These are phyloP conservation scores for Tanacetum coccineum DNA, from an alignment of 129 eudicot species.

Conservation along the genomic window DNA sequence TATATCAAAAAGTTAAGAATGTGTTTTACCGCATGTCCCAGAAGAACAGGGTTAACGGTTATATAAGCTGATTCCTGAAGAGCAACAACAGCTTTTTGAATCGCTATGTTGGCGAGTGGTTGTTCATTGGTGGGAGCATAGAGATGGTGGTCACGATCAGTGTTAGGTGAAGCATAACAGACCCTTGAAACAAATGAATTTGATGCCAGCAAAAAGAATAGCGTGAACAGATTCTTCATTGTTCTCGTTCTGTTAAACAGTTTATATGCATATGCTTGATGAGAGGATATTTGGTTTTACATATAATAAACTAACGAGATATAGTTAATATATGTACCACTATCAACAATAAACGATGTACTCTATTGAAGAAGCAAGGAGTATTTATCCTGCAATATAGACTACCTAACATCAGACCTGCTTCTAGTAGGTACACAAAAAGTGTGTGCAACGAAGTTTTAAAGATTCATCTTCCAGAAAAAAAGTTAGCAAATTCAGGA, in stretches of 20 bases:
- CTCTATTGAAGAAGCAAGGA: conserved; percentile 4
- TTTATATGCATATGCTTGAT: not conserved
- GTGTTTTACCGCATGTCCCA: conserved; percentile 49
- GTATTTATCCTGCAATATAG: conserved; percentile 13
- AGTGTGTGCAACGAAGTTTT: conserved; percentile 9
- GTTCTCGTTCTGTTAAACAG: not conserved
- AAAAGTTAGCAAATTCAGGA: conserved; percentile 13
- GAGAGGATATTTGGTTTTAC: not conserved
- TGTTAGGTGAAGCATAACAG: conserved; percentile 1
- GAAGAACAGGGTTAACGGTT: conserved; percentile 45
- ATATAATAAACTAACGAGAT: not conserved
- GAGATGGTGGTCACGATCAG: conserved; percentile 1
- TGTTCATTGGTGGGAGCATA: conserved; percentile 39
- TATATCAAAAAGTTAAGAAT: conserved; percentile 6
- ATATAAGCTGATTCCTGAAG: conserved; percentile 41
- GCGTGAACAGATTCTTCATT: conserved; percentile 7
- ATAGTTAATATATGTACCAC: not conserved
- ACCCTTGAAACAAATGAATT: not conserved
- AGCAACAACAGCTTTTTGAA: conserved; percentile 42
- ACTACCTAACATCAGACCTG: conserved; percentile 17
- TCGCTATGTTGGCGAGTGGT: conserved; percentile 63
- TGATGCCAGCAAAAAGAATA: conserved; percentile 6
- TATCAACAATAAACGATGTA: not conserved
- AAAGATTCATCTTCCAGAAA: conserved; percentile 16
- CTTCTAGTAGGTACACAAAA: conserved; percentile 20